Conservation (phyloP, 805 yeast genomes). For the Jamesozyma lodderae region DNA sequence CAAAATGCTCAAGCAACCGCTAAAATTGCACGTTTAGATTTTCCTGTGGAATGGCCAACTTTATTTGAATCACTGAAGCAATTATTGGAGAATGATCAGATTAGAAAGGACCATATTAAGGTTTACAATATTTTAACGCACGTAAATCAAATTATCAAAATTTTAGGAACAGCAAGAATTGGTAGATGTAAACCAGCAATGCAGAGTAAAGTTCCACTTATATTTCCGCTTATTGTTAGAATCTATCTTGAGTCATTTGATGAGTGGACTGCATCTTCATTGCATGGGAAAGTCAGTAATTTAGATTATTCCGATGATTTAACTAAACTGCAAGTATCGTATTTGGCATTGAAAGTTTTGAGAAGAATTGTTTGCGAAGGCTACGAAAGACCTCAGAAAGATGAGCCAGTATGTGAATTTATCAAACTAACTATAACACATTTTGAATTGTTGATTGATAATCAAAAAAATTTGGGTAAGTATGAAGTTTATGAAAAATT, state of each 20-base stretch:
- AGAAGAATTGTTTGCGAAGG: slow-evolving; percentile 73
- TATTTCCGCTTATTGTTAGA: slow-evolving; percentile 51
- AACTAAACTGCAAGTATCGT: slow-evolving; percentile 62
- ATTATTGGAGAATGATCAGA: slow-evolving; percentile 37
- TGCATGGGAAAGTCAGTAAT: slow-evolving; percentile 6
- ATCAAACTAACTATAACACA: slow-evolving; percentile 49
- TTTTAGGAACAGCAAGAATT: slow-evolving; percentile 63
- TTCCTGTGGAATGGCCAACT: slow-evolving; percentile 79
- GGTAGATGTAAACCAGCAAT: slow-evolving; percentile 75
- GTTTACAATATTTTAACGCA: slow-evolving; percentile 57
- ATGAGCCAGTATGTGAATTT: slow-evolving; percentile 47
- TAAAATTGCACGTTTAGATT: slow-evolving; percentile 71
- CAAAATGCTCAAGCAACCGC: slow-evolving; percentile 84
- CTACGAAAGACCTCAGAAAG: slow-evolving; percentile 57
- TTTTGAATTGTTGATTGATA: slow-evolving; percentile 44
- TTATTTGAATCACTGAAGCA: slow-evolving; percentile 57
- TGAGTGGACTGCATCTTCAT: slow-evolving; percentile 47
- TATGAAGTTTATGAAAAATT: slow-evolving; percentile 51
- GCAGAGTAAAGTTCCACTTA: slow-evolving; percentile 58
- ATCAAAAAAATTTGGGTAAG: slow-evolving; percentile 41
- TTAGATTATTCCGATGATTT: slow-evolving; percentile 28
- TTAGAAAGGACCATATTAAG: slow-evolving; percentile 40
- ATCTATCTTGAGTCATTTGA: slow-evolving; percentile 53
- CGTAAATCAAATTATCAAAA: slow-evolving; percentile 70
- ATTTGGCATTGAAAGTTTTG: slow-evolving; percentile 63